Evolutionary conservation across 2,329 filamentous ascomycete genomes (phyloP).

Genomic region (Fusarium proliferatum): DNA sequence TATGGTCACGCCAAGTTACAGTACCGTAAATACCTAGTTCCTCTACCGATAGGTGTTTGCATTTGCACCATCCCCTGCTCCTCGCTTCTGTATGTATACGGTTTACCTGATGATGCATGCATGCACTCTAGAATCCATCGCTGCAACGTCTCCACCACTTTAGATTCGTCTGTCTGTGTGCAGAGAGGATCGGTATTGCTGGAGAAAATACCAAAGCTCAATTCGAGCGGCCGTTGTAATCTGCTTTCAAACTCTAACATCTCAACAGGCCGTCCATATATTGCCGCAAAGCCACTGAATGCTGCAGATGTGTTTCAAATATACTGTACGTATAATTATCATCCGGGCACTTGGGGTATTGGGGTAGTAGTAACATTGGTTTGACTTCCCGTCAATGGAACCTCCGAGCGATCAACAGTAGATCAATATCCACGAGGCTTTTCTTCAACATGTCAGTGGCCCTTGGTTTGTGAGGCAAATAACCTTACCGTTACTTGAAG

Average conservation of each 20-base stretch:
- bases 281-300: background rate
- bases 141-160: background rate
- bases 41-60: background rate
- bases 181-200: background rate
- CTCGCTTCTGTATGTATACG: slow-evolving; percentile 23
- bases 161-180: slow-evolving; percentile 2
- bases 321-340: background rate
- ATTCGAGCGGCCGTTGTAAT: background rate
- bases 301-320: slow-evolving; percentile 30
- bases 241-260: background rate
- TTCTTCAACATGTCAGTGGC: slow-evolving; percentile 14
- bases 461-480: background rate
- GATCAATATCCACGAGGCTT: slow-evolving; percentile 4
- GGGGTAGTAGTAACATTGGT: slow-evolving; percentile 12
- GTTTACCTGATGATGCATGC: slow-evolving; percentile 25
- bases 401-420: slow-evolving; percentile 4
- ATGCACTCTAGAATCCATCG: slow-evolving; percentile 26
- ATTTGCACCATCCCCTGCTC: slow-evolving; percentile 4
- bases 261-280: background rate
- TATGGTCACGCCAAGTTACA: background rate
- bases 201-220: background rate
- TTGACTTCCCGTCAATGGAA: slow-evolving; percentile 6
- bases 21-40: background rate
- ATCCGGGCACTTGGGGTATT: background rate
- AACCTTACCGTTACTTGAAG: background rate